Evolutionary conservation across 202 grass and related monocot species (phyloP).

Genomic region (Zoysia matrella): DNA sequence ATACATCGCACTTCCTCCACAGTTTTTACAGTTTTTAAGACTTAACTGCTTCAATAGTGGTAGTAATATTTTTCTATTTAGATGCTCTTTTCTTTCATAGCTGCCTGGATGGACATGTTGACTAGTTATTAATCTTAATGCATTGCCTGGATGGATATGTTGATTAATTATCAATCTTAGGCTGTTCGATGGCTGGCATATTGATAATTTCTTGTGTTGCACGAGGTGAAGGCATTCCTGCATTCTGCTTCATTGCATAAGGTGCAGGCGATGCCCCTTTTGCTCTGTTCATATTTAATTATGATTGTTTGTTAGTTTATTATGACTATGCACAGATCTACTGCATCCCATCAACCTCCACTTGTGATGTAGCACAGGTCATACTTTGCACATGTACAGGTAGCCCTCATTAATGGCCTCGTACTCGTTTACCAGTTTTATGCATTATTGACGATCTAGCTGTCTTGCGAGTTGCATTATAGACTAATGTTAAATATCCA

Average conservation of each 20-base stretch:
- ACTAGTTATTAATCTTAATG: no score
- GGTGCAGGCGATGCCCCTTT: constrained; percentile 11
- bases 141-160: no score
- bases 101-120: background rate
- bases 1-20: background rate
- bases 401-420: constrained; percentile 25
- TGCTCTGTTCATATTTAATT: constrained; percentile 40
- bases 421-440: constrained; percentile 34
- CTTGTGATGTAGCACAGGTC: constrained; percentile 39
- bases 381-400: background rate
- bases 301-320: constrained; percentile 40
- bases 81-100: background rate
- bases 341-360: constrained; percentile 25
- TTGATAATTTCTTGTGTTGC: constrained; percentile 32
- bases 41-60: background rate
- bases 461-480: background rate
- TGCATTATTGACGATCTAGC: constrained; percentile 34
- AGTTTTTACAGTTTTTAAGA: no score
- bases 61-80: constrained; percentile 12
- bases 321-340: constrained; percentile 44
- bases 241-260: constrained; percentile 15
- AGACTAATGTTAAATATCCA: no score
- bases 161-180: no score
- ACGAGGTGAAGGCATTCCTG: background rate
- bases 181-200: background rate